A percentile compares a stretch with the other conserved stretches of the same genome.
phyloP scores from a whole-genome alignment of 2,329 filamentous ascomycete genomes.

The Xylariaceae sp. region DNA sequence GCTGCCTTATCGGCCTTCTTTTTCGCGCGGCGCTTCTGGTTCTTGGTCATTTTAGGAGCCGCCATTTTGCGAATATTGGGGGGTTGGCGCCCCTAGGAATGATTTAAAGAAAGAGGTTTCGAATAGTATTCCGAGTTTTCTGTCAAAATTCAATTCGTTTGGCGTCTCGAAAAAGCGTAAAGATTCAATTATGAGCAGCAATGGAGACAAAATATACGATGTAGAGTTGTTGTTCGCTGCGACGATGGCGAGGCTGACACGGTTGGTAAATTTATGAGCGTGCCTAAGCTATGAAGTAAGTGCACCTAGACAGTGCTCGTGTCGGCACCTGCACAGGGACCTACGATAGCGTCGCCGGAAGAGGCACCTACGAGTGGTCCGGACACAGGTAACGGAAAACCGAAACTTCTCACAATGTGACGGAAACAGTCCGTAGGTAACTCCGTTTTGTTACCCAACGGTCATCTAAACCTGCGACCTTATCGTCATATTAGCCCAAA shows the following conservation, averaged over 20 bases:
- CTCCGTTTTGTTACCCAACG: not conserved
- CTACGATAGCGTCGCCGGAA: not conserved
- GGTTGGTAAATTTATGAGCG: not conserved
- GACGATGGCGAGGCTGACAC: not conserved
- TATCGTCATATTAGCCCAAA: not conserved
- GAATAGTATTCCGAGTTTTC: too few species aligned
- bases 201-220: not conserved
- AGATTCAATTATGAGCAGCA: not conserved
- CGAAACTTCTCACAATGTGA: too few species aligned
- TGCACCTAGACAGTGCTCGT: not conserved
- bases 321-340: not conserved
- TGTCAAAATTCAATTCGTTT: not conserved
- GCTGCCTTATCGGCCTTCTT: constrained; percentile 87
- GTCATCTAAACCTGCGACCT: not conserved
- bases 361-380: too few species aligned
- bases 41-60: constrained; percentile 77
- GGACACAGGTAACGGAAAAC: too few species aligned
- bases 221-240: not conserved
- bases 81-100: constrained; percentile 18
- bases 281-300: not conserved
- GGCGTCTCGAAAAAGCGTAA: not conserved
- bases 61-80: constrained; percentile 46
- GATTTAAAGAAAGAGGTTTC: too few species aligned
- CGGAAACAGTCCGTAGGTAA: too few species aligned
- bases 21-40: constrained; percentile 85